Evolutionary conservation across 1,284 basidiomycete species (phyloP).

Genomic region (Naganishia cerealis): DNA sequence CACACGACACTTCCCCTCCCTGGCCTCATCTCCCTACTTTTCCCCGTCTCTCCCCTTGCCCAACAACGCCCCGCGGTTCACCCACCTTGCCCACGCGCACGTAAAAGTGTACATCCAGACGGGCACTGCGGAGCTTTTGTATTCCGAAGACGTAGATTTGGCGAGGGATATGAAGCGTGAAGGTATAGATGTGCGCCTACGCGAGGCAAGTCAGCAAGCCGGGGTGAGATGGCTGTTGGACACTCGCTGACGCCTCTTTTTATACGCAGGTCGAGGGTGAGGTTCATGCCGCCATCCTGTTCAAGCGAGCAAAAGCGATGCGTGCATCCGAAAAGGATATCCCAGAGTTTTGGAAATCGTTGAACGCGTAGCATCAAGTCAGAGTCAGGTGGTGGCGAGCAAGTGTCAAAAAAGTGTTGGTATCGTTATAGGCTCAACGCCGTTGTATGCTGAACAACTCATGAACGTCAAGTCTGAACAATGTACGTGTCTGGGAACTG

Average conservation of each 20-base stretch:
- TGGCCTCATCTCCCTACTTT: conserved; percentile 35
- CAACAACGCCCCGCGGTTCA: conserved; percentile 30
- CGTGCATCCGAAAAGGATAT: conserved; percentile 33
- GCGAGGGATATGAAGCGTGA: conserved; percentile 41
- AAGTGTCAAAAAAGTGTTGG: no score
- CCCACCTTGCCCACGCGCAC: conserved; percentile 22
- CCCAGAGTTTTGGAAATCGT: conserved; percentile 31
- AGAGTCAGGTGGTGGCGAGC: no score
- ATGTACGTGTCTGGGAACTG: no score
- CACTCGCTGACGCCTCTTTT: not conserved
- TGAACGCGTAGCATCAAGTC: not conserved
- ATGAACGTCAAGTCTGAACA: no score
- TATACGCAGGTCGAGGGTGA: conserved; percentile 30
- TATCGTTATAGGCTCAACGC: no score
- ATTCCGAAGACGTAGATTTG: conserved; percentile 42
- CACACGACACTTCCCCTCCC: conserved; percentile 36
- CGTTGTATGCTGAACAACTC: no score
- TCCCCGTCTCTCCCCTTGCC: conserved; percentile 31
- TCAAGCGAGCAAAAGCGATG: conserved; percentile 24
- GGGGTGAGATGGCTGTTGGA: not conserved
- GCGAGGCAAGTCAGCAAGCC: conserved; percentile 27
- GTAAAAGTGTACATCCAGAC: conserved; percentile 42
- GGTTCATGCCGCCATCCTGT: conserved; percentile 32
- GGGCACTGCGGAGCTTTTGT: conserved; percentile 46
- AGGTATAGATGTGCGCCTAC: conserved; percentile 39